Evolutionary conservation across 2,329 filamentous ascomycete genomes (phyloP).

Genomic region (Ophiostoma australiae): DNA sequence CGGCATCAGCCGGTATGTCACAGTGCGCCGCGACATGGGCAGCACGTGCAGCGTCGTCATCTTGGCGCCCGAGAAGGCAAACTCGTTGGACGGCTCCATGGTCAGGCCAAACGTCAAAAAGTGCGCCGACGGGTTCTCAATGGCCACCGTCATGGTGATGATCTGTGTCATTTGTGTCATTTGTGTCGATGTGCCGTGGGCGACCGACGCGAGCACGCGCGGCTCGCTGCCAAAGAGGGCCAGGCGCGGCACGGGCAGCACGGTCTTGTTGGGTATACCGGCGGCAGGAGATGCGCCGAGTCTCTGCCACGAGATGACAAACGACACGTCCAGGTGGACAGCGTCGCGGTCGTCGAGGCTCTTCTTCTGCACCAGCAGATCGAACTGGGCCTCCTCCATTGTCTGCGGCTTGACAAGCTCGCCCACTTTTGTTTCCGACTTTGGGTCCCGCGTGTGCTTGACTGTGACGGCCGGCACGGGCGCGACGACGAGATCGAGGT

Average conservation of each 20-base stretch:
- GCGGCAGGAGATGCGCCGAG: constrained; percentile 28
- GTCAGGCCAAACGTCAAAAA: constrained; percentile 87
- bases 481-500: constrained; percentile 53
- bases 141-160: constrained; percentile 50
- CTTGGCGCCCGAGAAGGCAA: constrained; percentile 89
- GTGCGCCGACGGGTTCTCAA: constrained; percentile 93
- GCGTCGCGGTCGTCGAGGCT: constrained; percentile 77
- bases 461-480: constrained; percentile 55
- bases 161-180: neutral
- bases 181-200: constrained; percentile 34
- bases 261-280: constrained; percentile 53
- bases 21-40: constrained; percentile 68
- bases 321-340: constrained; percentile 66
- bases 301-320: constrained; percentile 75
- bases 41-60: constrained; percentile 72
- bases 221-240: constrained; percentile 79
- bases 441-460: constrained; percentile 40
- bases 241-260: constrained; percentile 72
- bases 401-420: constrained; percentile 57
- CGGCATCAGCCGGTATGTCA: constrained; percentile 72
- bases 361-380: constrained; percentile 67
- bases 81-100: constrained; percentile 89
- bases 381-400: constrained; percentile 67
- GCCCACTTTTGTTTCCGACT: constrained; percentile 30
- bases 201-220: constrained; percentile 64